Evolutionary conservation across 2,329 filamentous ascomycete genomes (phyloP), one percentile per base, ranked within the genome.

Genomic region (Hypomyces perniciosus): DNA sequence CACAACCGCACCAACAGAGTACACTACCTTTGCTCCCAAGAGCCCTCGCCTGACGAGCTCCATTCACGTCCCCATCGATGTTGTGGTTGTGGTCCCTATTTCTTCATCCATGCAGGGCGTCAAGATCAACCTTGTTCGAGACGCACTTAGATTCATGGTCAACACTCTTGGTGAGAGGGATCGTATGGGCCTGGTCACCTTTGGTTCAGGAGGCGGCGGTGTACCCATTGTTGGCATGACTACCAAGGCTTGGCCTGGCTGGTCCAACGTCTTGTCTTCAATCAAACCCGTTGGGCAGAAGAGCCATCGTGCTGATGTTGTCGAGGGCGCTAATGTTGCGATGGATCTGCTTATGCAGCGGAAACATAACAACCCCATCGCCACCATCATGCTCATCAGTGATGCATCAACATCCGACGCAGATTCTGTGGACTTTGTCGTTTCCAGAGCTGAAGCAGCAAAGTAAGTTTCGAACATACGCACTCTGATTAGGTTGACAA

Each of bases 31-130:
- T 63, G 68, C 75, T 4, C 13, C 35, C 61, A 78, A 66, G 62
- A 72, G 71, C 47, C 61, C 62, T 50, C 60, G 58, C 7, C 71
- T 69, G 54, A 71, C 55, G 43, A 60, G 73, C 20, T 80, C 85
- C 5, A 67, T 92, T 44, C 93, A 99, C 65, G 89, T 97, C 12
- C 92, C 93, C 2, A 82, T 97, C 48, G 93, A 99, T 64, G 84
- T 99, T 30, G 92, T 99, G 0, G 90, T 97, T 1, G 93, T 99
- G 26, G 91, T 99, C 33, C 93, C 93, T 0, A 90, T 99, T 5
- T 97, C 93, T 0, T 95, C 92, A 1, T 97, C 93, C 0, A 99
- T 97, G 92, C 93, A 97, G 69, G 93, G 93, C n/a, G 81, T 99
- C 54, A 99, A 99, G 73, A 96, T 97, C 64, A 95, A 92, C 55